Percentiles rank a stretch among this genome's conserved stretches.
Conservation (phyloP, 2,329 filamentous ascomycete species). For the Teratosphaeria nubilosa region DNA sequence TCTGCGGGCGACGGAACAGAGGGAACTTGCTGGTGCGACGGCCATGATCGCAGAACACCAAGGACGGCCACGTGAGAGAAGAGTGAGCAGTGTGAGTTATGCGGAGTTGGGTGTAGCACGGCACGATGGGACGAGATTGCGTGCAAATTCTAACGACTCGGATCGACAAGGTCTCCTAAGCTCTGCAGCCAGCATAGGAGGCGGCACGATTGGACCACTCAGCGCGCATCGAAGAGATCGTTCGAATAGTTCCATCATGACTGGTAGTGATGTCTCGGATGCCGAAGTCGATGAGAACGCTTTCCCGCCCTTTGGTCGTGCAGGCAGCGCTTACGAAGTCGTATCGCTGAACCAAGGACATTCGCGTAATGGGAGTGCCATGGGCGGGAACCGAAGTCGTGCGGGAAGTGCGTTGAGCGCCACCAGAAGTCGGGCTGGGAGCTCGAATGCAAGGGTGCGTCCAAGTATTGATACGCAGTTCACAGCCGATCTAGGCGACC, state of each 20-base stretch:
- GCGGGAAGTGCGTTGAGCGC: slow-evolving; percentile 9
- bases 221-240: slow-evolving; percentile 32
- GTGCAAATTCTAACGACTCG: slow-evolving; percentile 63
- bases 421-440: slow-evolving; percentile 17
- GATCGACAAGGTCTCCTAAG: slow-evolving; percentile 64
- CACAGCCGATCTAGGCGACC: slow-evolving; percentile 19
- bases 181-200: slow-evolving; percentile 50
- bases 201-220: slow-evolving; percentile 19
- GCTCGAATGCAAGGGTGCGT: slow-evolving; percentile 5
- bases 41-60: slow-evolving; percentile 50
- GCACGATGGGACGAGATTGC: slow-evolving; percentile 65
- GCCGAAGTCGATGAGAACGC: slow-evolving; percentile 11
- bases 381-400: slow-evolving; percentile 15
- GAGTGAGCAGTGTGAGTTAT: slow-evolving; percentile 67
- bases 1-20: slow-evolving; percentile 40
- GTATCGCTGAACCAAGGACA: slow-evolving; percentile 30
- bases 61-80: slow-evolving; percentile 50
- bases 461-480: slow-evolving; percentile 19
- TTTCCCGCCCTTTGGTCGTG: slow-evolving; percentile 20
- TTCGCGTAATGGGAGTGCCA: slow-evolving; percentile 21
- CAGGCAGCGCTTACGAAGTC: slow-evolving; percentile 34
- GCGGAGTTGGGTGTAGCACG: slow-evolving; percentile 64
- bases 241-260: slow-evolving; percentile 16
- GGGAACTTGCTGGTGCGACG: slow-evolving; percentile 26
- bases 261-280: slow-evolving; percentile 26